A percentile compares a stretch with the other conserved stretches of the same genome.
These are phyloP conservation scores for Monilinia aucupariae DNA, from an alignment of 2,329 filamentous ascomycete genomes.

Conservation along the genomic window DNA sequence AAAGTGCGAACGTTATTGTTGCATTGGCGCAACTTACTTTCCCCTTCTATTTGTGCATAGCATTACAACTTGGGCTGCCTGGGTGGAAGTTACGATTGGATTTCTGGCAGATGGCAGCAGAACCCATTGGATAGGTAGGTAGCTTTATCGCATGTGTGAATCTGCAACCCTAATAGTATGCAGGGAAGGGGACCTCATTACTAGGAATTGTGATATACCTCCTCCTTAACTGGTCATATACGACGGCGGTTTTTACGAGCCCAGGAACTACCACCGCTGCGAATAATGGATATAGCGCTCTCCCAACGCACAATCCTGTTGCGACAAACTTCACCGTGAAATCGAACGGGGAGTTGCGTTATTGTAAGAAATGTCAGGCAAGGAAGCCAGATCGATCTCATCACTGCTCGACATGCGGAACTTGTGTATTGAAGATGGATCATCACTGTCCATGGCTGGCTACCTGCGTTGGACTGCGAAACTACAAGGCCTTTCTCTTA, in stretches of 20 bases:
- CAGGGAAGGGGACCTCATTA: conserved; percentile 52
- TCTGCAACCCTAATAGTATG: conserved; percentile 17
- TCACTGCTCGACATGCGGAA: conserved; percentile 91
- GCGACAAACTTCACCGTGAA: conserved; percentile 85
- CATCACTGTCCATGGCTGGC: conserved; percentile 98
- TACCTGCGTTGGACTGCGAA: conserved; percentile 86
- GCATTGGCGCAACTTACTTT: conserved; percentile 70
- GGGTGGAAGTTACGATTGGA: conserved; percentile 74
- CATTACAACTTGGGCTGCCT: conserved; percentile 89
- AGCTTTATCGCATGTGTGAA: not conserved
- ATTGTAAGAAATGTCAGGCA: conserved; percentile 95
- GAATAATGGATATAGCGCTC: conserved; percentile 66
- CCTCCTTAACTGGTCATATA: conserved; percentile 84
- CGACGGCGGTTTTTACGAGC: conserved; percentile 84
- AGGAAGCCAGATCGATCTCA: conserved; percentile 93
- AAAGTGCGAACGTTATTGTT: conserved; percentile 78
- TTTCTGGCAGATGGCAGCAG: conserved; percentile 42
- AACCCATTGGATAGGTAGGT: conserved; percentile 53
- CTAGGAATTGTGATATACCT: conserved; percentile 67
- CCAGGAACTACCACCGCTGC: conserved; percentile 65
- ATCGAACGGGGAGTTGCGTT: conserved; percentile 77
- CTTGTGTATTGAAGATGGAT: conserved; percentile 98
- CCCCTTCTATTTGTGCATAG: conserved; percentile 86
- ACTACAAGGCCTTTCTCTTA: conserved; percentile 92
- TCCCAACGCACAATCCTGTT: conserved; percentile 62